Evolutionary conservation across 805 yeast species (phyloP), one percentile per base, ranked within the genome.

Genomic region (Teunomyces funiuensis): DNA sequence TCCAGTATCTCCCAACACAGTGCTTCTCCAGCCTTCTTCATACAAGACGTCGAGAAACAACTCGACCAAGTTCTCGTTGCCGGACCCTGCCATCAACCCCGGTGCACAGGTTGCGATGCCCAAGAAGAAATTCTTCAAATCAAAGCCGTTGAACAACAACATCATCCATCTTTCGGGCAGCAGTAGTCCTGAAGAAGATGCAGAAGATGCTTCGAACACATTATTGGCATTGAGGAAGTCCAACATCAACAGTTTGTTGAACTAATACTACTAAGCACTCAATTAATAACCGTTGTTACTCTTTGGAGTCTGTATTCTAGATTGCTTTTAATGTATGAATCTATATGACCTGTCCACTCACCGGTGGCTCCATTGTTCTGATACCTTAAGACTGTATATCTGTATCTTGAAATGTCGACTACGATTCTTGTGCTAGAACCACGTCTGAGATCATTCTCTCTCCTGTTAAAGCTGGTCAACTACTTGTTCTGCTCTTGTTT

Each of bases 211-310:
- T 3, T 58, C 69, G 5, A 62, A 63, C 39, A 63, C 71, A 0
- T 57, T 70, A 28, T 53, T 70, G 40, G 58, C 72, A 2, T 59
- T 70, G 41, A 54, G 74, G 27, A 67, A 69, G 52, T 65, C 72
- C 5, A 63, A 67, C 43, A 70, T 69, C 31, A 73, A 69, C 34
- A 62, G 60, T 41, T 60, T 70, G 36, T 59, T 70, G 42, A 70
- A 70, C 45, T 69, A 51, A 36, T 9, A 16, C 23, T n/a, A 28
- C 31, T n/a, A n/a, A n/a, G n/a, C 16, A 28, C 31, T 16, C 9
- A 14, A 4, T 7, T 10, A 14, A 9, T 11, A 16, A n/a, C 14
- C 3, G 5, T 33, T 33, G 13, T 14, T 34, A 14, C 13, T 34
- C 9, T 11, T 19, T 33, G 8, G 28, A 22, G 18, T 28, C 18